These are phyloP conservation scores for Pseudogymnoascus sp. DNA, from an alignment of 2,329 filamentous ascomycete species.

Conservation along the genomic window DNA sequence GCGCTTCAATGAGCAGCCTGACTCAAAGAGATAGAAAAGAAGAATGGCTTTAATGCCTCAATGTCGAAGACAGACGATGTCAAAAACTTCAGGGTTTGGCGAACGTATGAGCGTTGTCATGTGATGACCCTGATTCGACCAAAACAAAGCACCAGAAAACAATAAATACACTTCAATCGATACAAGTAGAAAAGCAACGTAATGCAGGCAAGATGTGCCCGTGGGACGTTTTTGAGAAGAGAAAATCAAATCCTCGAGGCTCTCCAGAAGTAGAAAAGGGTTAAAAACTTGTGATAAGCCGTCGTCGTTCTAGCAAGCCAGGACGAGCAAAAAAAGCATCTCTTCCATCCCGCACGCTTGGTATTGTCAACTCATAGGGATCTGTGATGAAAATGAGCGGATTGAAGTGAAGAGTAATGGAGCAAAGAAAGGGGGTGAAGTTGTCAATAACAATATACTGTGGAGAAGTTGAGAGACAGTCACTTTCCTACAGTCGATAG, in stretches of 20 bases:
- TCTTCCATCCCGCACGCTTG: background rate
- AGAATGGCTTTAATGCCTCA: background rate
- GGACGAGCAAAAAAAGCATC: conserved; percentile 5
- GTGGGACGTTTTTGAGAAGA: background rate
- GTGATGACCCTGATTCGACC: conserved; percentile 7
- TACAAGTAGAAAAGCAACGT: conserved; percentile 2
- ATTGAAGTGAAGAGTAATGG: conserved; percentile 8
- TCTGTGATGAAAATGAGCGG: conserved; percentile 6
- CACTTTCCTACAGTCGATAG: background rate
- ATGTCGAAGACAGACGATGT: background rate
- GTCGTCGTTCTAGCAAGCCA: conserved; percentile 11
- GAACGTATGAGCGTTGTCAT: conserved; percentile 3
- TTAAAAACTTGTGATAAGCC: conserved; percentile 1
- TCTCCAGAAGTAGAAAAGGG: background rate
- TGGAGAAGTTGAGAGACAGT: conserved; percentile 5
- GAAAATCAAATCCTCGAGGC: background rate
- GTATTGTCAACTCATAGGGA: background rate
- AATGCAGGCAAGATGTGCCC: background rate
- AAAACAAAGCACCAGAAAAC: background rate
- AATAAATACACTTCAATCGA: background rate
- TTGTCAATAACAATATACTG: background rate
- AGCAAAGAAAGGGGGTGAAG: conserved; percentile 9
- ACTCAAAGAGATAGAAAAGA: background rate
- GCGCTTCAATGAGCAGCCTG: background rate
- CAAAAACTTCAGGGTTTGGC: background rate